A percentile compares a stretch with the other conserved stretches of the same genome.
These are phyloP conservation scores for Melanomma pulvis-pyrius DNA, from an alignment of 495 filamentous ascomycete genomes.

Conservation along the genomic window DNA sequence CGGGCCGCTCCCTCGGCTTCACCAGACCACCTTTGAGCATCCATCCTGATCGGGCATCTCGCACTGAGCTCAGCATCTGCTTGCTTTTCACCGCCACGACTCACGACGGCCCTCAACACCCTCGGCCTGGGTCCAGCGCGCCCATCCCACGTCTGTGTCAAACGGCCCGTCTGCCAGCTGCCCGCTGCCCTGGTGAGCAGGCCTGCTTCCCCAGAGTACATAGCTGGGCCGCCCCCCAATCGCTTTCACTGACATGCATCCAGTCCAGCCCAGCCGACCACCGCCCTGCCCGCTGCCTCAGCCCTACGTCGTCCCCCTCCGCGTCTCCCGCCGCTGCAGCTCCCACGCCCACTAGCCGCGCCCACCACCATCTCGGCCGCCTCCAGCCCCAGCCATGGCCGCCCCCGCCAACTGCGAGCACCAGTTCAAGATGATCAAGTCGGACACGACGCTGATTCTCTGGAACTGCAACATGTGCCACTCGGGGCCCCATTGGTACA, in stretches of 20 bases:
- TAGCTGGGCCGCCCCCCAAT: slow-evolving; percentile 30
- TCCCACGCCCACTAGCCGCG: background rate
- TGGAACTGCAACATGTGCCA: slow-evolving; percentile 80
- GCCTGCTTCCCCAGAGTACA: slow-evolving; percentile 31
- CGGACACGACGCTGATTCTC: slow-evolving; percentile 70
- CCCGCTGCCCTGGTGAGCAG: slow-evolving; percentile 21
- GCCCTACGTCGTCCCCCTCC: slow-evolving; percentile 5
- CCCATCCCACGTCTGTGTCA: slow-evolving; percentile 25
- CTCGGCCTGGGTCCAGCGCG: slow-evolving; percentile 12
- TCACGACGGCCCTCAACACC: slow-evolving; percentile 23
- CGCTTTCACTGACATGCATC: slow-evolving; percentile 30
- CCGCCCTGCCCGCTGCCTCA: slow-evolving; percentile 9
- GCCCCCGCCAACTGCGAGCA: slow-evolving; percentile 67
- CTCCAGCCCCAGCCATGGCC: slow-evolving; percentile 54
- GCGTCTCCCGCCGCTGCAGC: background rate
- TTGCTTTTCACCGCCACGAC: slow-evolving; percentile 40
- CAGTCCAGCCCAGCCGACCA: slow-evolving; percentile 1
- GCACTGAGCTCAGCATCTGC: slow-evolving; percentile 4
- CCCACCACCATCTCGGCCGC: background rate
- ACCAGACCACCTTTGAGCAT: slow-evolving; percentile 21
- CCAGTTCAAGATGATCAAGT: slow-evolving; percentile 76
- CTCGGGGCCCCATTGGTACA: slow-evolving; percentile 78
- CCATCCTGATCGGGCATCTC: background rate
- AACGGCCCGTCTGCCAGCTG: slow-evolving; percentile 19
- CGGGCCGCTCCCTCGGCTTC: slow-evolving; percentile 28